Evolutionary conservation across 2,329 filamentous ascomycete genomes (phyloP), one percentile per base, ranked within the genome.

Genomic region (Nemania sp.): DNA sequence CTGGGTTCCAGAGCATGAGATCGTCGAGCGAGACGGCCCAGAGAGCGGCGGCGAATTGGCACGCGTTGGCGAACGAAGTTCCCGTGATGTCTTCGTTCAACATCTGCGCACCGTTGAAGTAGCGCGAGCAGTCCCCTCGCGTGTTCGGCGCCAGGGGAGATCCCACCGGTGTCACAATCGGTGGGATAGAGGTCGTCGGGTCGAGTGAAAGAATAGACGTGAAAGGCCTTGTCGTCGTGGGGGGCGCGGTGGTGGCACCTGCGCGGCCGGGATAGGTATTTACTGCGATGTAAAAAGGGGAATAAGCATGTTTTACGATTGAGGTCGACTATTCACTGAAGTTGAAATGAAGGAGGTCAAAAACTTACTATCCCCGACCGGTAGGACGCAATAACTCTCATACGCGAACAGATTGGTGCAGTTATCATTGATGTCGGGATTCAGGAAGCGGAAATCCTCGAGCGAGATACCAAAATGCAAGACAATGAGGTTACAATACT

Each of bases 401-500:
- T 31, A 6, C 5, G 51, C 37, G n/a, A 44, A 42, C 37, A 54
- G n/a, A 24, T 53, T 52, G 3, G 31, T 42, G n/a, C 49, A 52
- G 49, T 42, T 52, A 2, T 14, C 23, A 36, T 52, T 28, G 4
- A 52, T 24, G 9, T 3, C 11, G 3, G 42, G 43, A 20, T 52
- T 52, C 3, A 52, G 34, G 12, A 42, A n/a, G 3, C 23, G 43
- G 26, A 52, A 52, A 15, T 41, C 34, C 3, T 12, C 36, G 1
- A 52, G 49, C 7, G 7, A 15, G 19, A 52, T 33, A 43, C 20
- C 14, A 19, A 14, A 41, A 6, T 15, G n/a, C 2, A 52, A 2
- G 4, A 9, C 2, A 3, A 52, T 2, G 3, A 52, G n/a, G 14
- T 52, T 40, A 26, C 49, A 52, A 19, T 52, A 52, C 47, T 74